Evolutionary conservation across 106 monocot species (phyloP).

Genomic region (Phalaenopsis equestris): DNA sequence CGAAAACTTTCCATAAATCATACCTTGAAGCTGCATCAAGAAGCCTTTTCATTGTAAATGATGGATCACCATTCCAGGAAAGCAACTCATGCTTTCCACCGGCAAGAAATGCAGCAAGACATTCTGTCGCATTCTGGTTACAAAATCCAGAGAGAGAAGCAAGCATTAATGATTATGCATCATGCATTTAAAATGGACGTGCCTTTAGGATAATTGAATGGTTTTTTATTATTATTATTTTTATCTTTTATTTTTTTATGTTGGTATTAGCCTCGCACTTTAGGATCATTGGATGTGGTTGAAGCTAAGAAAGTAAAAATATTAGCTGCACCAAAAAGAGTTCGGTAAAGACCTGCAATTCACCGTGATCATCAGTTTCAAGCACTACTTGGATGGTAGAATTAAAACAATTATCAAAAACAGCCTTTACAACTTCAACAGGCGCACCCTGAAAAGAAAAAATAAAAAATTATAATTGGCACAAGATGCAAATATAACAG

Average conservation of each 20-base stretch:
- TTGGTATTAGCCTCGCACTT: neutral
- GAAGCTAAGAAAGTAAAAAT: neutral
- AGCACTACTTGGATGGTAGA: conserved; percentile 53
- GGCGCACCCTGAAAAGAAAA: conserved; percentile 53
- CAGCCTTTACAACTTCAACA: conserved; percentile 53
- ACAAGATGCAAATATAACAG: neutral
- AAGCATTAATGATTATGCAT: neutral
- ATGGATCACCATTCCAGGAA: conserved; percentile 57
- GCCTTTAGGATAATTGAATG: neutral
- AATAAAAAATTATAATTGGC: conserved; percentile 3
- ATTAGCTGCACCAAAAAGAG: neutral
- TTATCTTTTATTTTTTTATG: too few relatives aligned
- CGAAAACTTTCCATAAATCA: neutral
- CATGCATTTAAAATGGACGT: neutral
- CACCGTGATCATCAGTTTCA: conserved; percentile 83
- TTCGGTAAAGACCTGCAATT: conserved; percentile 65
- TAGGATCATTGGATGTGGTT: neutral
- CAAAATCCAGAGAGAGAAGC: conserved; percentile 2
- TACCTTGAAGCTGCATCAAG: conserved; percentile 91
- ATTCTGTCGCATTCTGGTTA: conserved; percentile 93
- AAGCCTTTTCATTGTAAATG: conserved; percentile 62
- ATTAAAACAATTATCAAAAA: conserved; percentile 75
- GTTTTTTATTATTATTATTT: too few relatives aligned
- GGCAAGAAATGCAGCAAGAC: conserved; percentile 72
- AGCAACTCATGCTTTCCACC: conserved; percentile 79